Evolutionary conservation across 2,329 filamentous ascomycete genomes (phyloP), one percentile per base, ranked within the genome.

Genomic region (Pseudogymnoascus sp.): DNA sequence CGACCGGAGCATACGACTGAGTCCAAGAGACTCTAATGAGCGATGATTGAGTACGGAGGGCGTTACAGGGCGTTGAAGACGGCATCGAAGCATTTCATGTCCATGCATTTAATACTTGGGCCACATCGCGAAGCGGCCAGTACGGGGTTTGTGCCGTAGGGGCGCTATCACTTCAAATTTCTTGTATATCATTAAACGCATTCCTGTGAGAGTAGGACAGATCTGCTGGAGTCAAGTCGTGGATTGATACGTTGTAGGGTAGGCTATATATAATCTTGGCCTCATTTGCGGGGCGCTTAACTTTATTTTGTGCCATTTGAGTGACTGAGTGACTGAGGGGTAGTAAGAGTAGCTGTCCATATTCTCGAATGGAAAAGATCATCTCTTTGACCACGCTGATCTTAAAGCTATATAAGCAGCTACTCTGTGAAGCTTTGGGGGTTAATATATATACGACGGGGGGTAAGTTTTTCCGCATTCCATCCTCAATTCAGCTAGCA

Each of bases 161-260:
- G 29, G 50, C 29, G 50, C 50, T 56, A 33, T 33, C 13, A 26
- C 8, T 56, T 56, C 50, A 6, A 56, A 56, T 56, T 56, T 56
- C 50, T 56, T 56, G 50, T 56, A 56, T 56, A 56, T 56, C n/a
- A 33, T 56, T 56, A 56, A 56, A 33, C 50, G 50, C 29, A 56
- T 56, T 56, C 16, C 29, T 56, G 50, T 56, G 16, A 16, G 50
- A 56, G 50, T 56, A 56, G 50, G 29, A 33, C 50, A 21, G 16
- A n/a, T 16, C 11, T 56, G 50, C 33, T 7, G 50, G 50, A 56
- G 50, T 56, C 50, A 14, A 21, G 50, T 56, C 10, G 33, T 19
- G 10, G 50, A 56, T 56, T 5, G 50, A 56, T 56, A 33, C 50
- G 50, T 56, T 33, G 29, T 33, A 33, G 50, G 50, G n/a, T 56